Conservation (phyloP, 257 asterid genomes). For the Gardenia jasminoides region DNA sequence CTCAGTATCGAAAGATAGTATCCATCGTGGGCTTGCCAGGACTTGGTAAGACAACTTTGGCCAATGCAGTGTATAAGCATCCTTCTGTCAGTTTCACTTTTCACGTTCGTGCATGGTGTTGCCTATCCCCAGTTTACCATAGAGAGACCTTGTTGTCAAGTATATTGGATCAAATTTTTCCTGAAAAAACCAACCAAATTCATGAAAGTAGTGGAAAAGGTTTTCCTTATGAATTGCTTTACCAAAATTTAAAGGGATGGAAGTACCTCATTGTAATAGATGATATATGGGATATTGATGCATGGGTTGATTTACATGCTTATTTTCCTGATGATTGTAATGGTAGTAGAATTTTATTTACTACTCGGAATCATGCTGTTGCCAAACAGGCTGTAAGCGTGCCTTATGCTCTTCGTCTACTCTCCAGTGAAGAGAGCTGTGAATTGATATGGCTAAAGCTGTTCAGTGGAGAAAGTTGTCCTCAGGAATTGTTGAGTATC, state of each 20-base stretch:
- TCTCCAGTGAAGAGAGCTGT: neutral
- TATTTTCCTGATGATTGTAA: neutral
- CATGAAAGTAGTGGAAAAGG: neutral
- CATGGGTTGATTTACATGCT: neutral
- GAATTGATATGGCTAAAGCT: neutral
- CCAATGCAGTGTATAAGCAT: too few species aligned
- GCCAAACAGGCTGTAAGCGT: neutral
- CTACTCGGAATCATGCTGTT: neutral
- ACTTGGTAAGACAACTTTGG: neutral
- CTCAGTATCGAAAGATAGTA: neutral
- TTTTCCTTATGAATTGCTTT: too few species aligned
- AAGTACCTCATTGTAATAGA: neutral
- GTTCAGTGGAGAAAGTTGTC: neutral
- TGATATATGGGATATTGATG: slow-evolving; percentile 4
- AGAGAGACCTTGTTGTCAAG: neutral
- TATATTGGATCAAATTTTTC: neutral
- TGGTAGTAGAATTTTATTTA: slow-evolving; percentile 13
- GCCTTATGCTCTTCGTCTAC: neutral
- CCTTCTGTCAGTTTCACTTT: neutral
- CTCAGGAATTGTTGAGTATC: neutral
- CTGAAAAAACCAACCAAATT: too few species aligned
- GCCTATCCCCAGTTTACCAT: neutral
- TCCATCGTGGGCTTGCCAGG: neutral
- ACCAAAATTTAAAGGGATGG: neutral
- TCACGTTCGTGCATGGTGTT: neutral